These are phyloP conservation scores for Colletotrichum euphorbiae DNA, from an alignment of 2,329 filamentous ascomycete species.

Conservation along the genomic window DNA sequence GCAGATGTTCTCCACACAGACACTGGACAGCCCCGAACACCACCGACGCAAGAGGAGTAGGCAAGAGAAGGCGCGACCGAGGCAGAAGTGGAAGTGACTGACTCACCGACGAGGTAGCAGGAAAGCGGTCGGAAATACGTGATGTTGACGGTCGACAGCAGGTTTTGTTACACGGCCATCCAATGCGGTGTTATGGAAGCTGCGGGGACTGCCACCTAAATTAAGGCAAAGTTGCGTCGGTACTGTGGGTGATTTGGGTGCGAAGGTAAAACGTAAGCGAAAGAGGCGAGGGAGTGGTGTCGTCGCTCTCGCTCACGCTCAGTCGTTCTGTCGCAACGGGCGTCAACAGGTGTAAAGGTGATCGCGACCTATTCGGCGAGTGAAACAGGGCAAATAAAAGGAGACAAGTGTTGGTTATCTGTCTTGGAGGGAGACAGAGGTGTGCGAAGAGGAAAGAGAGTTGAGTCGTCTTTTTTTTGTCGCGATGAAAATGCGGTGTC, in stretches of 20 bases:
- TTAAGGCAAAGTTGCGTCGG: slow-evolving; percentile 8
- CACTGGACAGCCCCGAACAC: slow-evolving; percentile 20
- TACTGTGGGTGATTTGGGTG: not conserved
- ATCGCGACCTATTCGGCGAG: slow-evolving; percentile 8
- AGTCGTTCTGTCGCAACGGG: slow-evolving; percentile 14
- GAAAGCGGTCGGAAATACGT: slow-evolving; percentile 1
- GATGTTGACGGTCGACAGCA: slow-evolving; percentile 11
- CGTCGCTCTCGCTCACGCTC: not conserved
- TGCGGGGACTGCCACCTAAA: slow-evolving; percentile 20
- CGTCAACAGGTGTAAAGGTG: not conserved
- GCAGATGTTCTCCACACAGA: slow-evolving; percentile 26
- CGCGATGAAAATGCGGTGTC: slow-evolving; percentile 35
- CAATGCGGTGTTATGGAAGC: slow-evolving; percentile 17
- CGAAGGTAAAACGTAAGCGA: not conserved
- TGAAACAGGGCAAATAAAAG: slow-evolving; percentile 11
- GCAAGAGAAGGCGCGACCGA: slow-evolving; percentile 6
- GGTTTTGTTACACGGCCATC: slow-evolving; percentile 23
- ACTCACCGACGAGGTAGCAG: slow-evolving; percentile 23
- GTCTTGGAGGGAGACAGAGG: slow-evolving; percentile 4
- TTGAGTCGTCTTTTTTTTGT: slow-evolving; percentile 21
- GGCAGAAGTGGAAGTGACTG: slow-evolving; percentile 11
- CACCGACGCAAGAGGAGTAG: slow-evolving; percentile 21
- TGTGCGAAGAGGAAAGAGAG: slow-evolving; percentile 12
- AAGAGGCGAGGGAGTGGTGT: slow-evolving; percentile 4
- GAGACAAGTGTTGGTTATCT: not conserved